Percentiles rank a stretch among this genome's conserved stretches.
phyloP scores from a whole-genome alignment of 129 eudicot genomes.

The Pulicaria dysenterica region DNA sequence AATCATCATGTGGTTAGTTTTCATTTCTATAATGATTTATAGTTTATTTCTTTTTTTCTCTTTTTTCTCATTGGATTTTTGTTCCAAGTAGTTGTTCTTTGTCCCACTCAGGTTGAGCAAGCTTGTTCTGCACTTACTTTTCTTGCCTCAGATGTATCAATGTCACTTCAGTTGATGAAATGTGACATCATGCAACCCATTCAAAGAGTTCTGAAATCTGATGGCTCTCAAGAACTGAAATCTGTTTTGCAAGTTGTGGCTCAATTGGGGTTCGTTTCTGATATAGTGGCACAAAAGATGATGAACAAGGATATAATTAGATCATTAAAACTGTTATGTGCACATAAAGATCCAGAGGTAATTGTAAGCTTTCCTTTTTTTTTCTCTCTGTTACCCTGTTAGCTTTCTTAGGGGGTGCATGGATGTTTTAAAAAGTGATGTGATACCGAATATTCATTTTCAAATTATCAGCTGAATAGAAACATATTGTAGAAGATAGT shows the following conservation, averaged over 20 bases:
- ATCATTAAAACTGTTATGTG: slow-evolving; percentile 73
- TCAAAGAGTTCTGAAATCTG: slow-evolving; percentile 69
- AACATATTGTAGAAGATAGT: too few relatives aligned
- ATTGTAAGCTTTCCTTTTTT: not conserved
- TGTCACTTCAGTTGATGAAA: slow-evolving; percentile 82
- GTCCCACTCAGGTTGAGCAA: slow-evolving; percentile 81
- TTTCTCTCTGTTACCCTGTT: not conserved
- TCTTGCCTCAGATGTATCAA: slow-evolving; percentile 82
- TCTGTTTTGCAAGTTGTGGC: slow-evolving; percentile 89
- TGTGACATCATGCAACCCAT: slow-evolving; percentile 94
- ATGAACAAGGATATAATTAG: slow-evolving; percentile 77
- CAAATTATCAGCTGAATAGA: too few relatives aligned
- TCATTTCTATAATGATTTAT: slow-evolving; percentile 8
- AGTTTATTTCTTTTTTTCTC: not conserved
- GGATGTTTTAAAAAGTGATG: too few relatives aligned
- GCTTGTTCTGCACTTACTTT: slow-evolving; percentile 92
- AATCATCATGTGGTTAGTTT: slow-evolving; percentile 94
- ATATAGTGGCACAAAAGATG: slow-evolving; percentile 80
- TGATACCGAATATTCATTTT: too few relatives aligned
- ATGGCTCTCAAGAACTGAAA: slow-evolving; percentile 67
- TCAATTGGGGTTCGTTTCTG: slow-evolving; percentile 76
- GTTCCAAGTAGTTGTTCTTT: slow-evolving; percentile 24
- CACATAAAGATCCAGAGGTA: slow-evolving; percentile 83
- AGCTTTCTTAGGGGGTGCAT: not conserved
- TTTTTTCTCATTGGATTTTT: slow-evolving; percentile 12